Evolutionary conservation across 257 asterid genomes (phyloP), one percentile per base, ranked within the genome.

Genomic region (Jacaranda copaia): DNA sequence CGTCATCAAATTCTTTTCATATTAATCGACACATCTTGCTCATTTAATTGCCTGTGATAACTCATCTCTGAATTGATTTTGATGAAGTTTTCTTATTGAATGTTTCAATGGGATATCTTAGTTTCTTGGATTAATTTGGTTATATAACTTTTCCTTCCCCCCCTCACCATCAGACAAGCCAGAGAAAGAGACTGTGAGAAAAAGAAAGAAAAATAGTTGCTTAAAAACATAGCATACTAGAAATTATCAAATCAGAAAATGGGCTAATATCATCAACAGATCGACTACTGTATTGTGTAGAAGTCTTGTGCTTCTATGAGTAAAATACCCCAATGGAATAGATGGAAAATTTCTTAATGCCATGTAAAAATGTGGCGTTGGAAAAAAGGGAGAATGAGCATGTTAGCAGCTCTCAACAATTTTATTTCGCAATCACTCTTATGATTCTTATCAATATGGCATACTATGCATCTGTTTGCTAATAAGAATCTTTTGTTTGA

Each of bases 11-110:
- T 45, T 40, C 25, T 7, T 68, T 75, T 8, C 60, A n/a, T 11
- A 51, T 36, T 12, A 32, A 48, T 66, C 61, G 63, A 62, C 62
- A 12, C 61, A 60, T 43, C 76, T 13, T 8, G 51, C 68, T 66
- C 73, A 68, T 49, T 42, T 25, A 42, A 6, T 68, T 75, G 46
- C 53, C 40, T 57, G n/a, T 25, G 45, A 53, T 60, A 73, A 52
- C 7, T 18, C 36, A 7, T 19, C 25, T 25, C 2, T 25, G 32
- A 39, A 15, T 49, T 72, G 67, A 14, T 53, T 71, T 51, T 38
- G 43, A 65, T 6, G 16, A 48, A 32, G 10, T 57, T 38, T 35
- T 32, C 48, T 36, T 78, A 38, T 36, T 25, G 59, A 53, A 53
- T 14, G 19, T 53, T 53, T 53, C 59, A 53, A 15, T 48, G 53